Percentiles rank a stretch among this genome's conserved stretches.
These are phyloP conservation scores for Ophiocordyceps camponoti-floridani DNA, from an alignment of 2,329 filamentous ascomycete genomes.

Conservation along the genomic window DNA sequence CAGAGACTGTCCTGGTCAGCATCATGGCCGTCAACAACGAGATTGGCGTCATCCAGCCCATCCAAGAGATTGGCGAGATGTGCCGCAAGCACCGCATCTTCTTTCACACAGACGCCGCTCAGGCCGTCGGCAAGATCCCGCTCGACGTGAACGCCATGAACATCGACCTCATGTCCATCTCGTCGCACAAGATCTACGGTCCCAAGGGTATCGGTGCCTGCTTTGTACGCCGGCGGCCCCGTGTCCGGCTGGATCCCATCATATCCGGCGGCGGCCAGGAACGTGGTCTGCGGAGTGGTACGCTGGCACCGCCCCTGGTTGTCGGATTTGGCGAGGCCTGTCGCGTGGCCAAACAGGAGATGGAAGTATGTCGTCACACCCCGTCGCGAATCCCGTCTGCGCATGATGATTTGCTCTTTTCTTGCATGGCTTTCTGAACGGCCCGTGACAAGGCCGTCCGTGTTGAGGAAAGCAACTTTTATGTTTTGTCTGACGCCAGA, in stretches of 20 bases:
- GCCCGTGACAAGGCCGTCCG: constrained; percentile 37
- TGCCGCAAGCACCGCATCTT: constrained; percentile 88
- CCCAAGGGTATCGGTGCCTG: constrained; percentile 95
- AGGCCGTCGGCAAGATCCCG: constrained; percentile 97
- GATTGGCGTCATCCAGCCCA: constrained; percentile 94
- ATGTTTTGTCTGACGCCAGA: neutral
- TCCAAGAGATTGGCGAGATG: constrained; percentile 82
- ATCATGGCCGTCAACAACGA: constrained; percentile 99
- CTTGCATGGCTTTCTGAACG: constrained; percentile 87
- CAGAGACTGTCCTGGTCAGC: constrained; percentile 81
- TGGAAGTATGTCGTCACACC: constrained; percentile 50
- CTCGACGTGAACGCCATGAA: constrained; percentile 96
- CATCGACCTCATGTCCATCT: constrained; percentile 96
- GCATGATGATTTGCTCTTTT: constrained; percentile 65
- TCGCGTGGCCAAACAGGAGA: constrained; percentile 75
- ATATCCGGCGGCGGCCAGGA: constrained; percentile 96
- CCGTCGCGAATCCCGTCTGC: constrained; percentile 3
- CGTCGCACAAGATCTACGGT: constrained; percentile 95
- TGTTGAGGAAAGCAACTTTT: constrained; percentile 48
- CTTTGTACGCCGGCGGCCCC: constrained; percentile 79
- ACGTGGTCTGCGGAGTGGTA: constrained; percentile 84
- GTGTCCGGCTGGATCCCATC: constrained; percentile 86
- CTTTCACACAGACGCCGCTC: constrained; percentile 93
- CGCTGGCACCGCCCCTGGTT: constrained; percentile 70
- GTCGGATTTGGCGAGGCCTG: constrained; percentile 95